A percentile compares a stretch with the other conserved stretches of the same genome.
phyloP scores from a whole-genome alignment of 371 early-diverging fungal genomes.

The Mucor indicus region DNA sequence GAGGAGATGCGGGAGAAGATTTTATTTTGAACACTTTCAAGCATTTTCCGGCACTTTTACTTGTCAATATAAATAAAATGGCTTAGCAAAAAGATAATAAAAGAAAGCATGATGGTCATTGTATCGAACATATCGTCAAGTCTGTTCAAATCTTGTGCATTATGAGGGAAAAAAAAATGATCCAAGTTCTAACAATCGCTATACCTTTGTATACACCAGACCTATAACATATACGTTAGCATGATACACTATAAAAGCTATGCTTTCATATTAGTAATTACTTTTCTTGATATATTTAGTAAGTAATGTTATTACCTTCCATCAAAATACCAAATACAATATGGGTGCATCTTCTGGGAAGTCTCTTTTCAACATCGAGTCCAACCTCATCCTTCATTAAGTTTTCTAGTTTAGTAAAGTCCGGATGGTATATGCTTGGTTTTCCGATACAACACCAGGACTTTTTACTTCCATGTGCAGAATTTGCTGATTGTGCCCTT shows the following conservation, averaged over 20 bases:
- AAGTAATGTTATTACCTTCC: constrained; percentile 3
- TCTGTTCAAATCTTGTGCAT: background rate
- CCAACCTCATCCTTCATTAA: background rate
- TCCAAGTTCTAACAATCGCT: background rate
- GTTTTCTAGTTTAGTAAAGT: background rate
- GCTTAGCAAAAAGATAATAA: background rate
- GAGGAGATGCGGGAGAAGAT: background rate
- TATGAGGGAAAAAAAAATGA: background rate
- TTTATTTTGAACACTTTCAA: background rate
- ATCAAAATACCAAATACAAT: constrained; percentile 5
- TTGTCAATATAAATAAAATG: background rate
- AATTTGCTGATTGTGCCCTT: background rate
- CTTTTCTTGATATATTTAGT: background rate
- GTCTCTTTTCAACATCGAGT: background rate
- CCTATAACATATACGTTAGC: background rate
- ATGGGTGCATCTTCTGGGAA: background rate
- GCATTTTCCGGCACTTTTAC: background rate
- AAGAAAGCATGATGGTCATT: background rate
- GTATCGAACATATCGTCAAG: background rate
- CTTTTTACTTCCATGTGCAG: constrained; percentile 7
- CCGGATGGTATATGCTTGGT: background rate
- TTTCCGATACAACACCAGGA: background rate
- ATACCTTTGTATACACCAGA: background rate
- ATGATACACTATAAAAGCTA: background rate
- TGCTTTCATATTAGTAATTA: background rate